Base-by-base conservation (phyloP, 345 rosid species). In the Ricinus communis region DNA sequence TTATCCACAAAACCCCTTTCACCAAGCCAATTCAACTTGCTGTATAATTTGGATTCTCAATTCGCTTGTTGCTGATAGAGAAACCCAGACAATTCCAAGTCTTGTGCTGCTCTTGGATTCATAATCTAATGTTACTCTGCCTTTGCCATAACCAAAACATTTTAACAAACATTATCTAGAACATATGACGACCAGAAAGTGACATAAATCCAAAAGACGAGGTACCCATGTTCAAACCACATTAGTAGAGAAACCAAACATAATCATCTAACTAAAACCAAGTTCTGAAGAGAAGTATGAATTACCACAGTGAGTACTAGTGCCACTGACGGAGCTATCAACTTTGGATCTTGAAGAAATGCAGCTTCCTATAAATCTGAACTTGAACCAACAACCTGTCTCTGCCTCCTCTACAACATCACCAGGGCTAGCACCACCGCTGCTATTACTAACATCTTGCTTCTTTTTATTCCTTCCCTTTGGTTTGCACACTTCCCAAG, bases 401-500 rank as follows among this genome's bases (percentile, higher is more conserved):
- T 67, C 64, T 43, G 68, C 69, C 22, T 54, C 69, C 38, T 69
- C 78, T 30, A 45, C 49, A 21, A 7, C 58, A 54, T 62, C 69
- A 43, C 46, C 66, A 2, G 36, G 47, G 12, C 63, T 66, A 11
- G 52, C 28, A 18, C 40, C 76, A 41, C 47, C 51, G 10, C 70
- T 2, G 2, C 12, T 43, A 43, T 12, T 19, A 16, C 38, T 70
- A 28, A 52, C 81, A 30, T 70, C 86, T 71, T 67, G 76, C 78
- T 79, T 77, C 73, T 81, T 78, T 82, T 81, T 84, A 88, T 76
- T 84, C 87, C 77, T 83, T 64, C 67, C 82, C 82, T 78, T 76
- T 49, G 82, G 77, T 79, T 82, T 80, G 75, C 79, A 61, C 76
- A 47, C 55, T 46, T 75, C 87, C 86, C 76, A 71, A 65, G 61